Base-by-base conservation (phyloP, 148 eudicot genomes). In the Amaranthus hypochondriacus region DNA sequence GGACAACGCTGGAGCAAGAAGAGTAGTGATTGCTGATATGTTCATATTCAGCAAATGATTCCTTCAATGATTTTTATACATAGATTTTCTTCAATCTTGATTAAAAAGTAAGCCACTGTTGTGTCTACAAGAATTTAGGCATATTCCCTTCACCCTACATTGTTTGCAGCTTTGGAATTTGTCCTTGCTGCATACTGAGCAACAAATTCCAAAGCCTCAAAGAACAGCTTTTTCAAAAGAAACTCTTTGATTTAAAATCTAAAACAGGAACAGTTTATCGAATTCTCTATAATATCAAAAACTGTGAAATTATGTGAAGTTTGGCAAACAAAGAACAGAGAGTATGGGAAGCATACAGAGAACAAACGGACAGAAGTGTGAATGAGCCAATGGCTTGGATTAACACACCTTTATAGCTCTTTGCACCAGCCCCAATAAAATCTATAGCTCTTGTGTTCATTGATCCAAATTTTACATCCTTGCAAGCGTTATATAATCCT, bases 371-470 rank as follows among this genome's bases (percentile, higher is more conserved):
- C 46, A 56, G 4, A 42, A 9, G 5, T 70, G 66, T 48, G 48
- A 49, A n/a, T 58, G 39, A 2, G 39, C 39, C 39, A 28, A 28
- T 28, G 39, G 39, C 39, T 28, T 28, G 39, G 39, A 28, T 10
- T 46, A 62, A 56, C 62, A 39, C 68, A 86, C 92, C 89, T 86
- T 79, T 73, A 77, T 82, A 84, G 77, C 56, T 86, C 75, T 79
- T 83, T 72, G 92, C 89, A 58, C 92, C 92, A 12, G 86, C 92
- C 72, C 92, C 92, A 43, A 88, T 70, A 76, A 88, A 88, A 78
- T 88, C 89, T 73, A 88, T 83, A 50, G 92, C 92, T 82, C 92
- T 78, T 56, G 92, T 88, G 67, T 88, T 88, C 92, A 88, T 86
- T 74, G 85, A 84, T 69, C 92, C 89, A 73, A 88, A 86, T 78